Base-by-base conservation (phyloP, 257 asterid species). In the Nicotiana tabacum region DNA sequence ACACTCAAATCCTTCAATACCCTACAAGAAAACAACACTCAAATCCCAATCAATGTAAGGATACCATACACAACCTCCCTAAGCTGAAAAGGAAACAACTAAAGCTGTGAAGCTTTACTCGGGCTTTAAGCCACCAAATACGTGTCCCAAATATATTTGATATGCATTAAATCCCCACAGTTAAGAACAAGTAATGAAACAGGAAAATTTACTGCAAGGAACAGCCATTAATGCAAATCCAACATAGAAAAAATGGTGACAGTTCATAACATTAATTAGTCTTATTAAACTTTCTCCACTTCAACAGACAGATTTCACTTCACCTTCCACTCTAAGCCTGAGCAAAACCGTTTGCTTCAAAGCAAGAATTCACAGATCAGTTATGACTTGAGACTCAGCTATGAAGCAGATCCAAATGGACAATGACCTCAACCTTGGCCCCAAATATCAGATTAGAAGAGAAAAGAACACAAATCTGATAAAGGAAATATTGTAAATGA, bases 101-200 rank as follows among this genome's bases (percentile, higher is more conserved):
- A 11, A 64, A 61, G 32, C 32, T 21, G 6, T 9, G 32, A 21
- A 7, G 30, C 66, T 61, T 58, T 61, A 61, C 66, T 21, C 66
- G 24, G 13, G n/a, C 39, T 65, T 65, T 74, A 74, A 48, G 24
- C 79, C 39, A 13, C 79, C 79, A 72, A 74, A 24, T 46, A 74
- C 39, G 79, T 74, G 62, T 74, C 79, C 39, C 39, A 24, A 46
- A 24, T 72, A 46, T 24, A 29, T 27, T 74, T 13, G 62, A 13
- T 16, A 48, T 13, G 62, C 80, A 74, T 74, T 48, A 74, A 74
- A 74, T 48, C 39, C 80, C 27, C 80, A 48, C 62, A 48, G 80
- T 32, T 48, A 30, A 24, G 24, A 21, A 15, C 79, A 48, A 24
- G 24, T 48, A 46, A 74, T 24, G 62, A 46, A 24, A 74, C 62